Evolutionary conservation across 2,329 filamentous ascomycete species (phyloP).

Genomic region (Colletotrichum falcatum): DNA sequence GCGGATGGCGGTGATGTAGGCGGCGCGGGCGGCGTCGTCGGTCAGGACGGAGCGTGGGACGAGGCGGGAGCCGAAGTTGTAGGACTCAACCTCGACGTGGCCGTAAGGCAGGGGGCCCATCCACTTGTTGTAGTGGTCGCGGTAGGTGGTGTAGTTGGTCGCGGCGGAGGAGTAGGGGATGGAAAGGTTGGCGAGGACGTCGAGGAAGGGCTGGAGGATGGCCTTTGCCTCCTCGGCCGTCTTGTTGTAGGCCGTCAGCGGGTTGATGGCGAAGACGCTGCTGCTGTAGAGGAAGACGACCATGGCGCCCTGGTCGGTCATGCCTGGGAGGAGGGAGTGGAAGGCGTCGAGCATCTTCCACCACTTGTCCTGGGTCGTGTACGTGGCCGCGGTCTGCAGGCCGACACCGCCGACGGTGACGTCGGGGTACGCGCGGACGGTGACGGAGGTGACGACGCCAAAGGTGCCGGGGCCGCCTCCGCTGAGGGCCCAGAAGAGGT

Average conservation of each 20-base stretch:
- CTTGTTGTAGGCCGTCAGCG: slow-evolving; percentile 61
- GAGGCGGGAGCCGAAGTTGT: slow-evolving; percentile 55
- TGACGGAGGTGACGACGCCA: slow-evolving; percentile 67
- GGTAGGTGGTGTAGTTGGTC: slow-evolving; percentile 47
- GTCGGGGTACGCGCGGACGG: slow-evolving; percentile 62
- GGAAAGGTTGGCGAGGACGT: slow-evolving; percentile 52
- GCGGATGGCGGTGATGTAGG: slow-evolving; percentile 38
- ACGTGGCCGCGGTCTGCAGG: slow-evolving; percentile 47
- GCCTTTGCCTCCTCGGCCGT: slow-evolving; percentile 54
- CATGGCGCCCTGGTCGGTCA: slow-evolving; percentile 63
- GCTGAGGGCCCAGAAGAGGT: slow-evolving; percentile 73
- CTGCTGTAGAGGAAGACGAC: slow-evolving; percentile 62
- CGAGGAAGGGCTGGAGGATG: slow-evolving; percentile 60
- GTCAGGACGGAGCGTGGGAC: slow-evolving; percentile 52
- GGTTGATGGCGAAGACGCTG: slow-evolving; percentile 59
- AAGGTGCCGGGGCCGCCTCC: slow-evolving; percentile 72
- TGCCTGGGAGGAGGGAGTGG: slow-evolving; percentile 53
- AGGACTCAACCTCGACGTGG: slow-evolving; percentile 62
- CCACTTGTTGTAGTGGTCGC: slow-evolving; percentile 59
- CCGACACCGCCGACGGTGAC: slow-evolving; percentile 56
- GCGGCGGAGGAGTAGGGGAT: slow-evolving; percentile 46
- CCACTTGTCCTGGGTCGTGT: slow-evolving; percentile 54
- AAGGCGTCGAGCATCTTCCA: slow-evolving; percentile 62
- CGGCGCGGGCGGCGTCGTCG: slow-evolving; percentile 46
- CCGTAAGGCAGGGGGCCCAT: slow-evolving; percentile 57